A percentile compares a stretch with the other conserved stretches of the same genome.
These are phyloP conservation scores for Alternaria tenuissima DNA, from an alignment of 2,329 filamentous ascomycete species.

Conservation along the genomic window DNA sequence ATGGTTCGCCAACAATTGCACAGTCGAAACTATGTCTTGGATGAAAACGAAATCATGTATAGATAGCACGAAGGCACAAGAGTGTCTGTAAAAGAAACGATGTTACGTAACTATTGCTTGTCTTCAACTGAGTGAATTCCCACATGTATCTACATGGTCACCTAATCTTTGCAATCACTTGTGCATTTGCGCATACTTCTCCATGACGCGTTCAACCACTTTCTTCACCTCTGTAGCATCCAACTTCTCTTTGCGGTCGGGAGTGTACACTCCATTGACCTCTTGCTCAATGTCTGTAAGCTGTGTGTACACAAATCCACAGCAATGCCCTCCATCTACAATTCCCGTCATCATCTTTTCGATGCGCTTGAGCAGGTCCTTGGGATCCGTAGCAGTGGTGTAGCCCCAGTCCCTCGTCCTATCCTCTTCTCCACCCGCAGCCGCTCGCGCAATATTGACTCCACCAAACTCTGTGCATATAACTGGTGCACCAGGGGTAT, in stretches of 20 bases:
- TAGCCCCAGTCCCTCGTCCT: slow-evolving; percentile 69
- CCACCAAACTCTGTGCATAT: slow-evolving; percentile 74
- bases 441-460: slow-evolving; percentile 67
- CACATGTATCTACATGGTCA: background rate
- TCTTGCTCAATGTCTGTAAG: slow-evolving; percentile 71
- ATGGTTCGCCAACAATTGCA: background rate
- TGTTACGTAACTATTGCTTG: background rate
- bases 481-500: slow-evolving; percentile 65
- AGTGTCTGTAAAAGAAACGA: background rate
- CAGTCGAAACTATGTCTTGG: background rate
- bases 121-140: background rate
- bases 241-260: slow-evolving; percentile 67
- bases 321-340: slow-evolving; percentile 64
- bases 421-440: slow-evolving; percentile 43
- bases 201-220: slow-evolving; percentile 60
- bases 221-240: slow-evolving; percentile 64
- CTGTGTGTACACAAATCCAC: slow-evolving; percentile 73
- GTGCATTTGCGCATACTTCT: slow-evolving; percentile 33
- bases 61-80: background rate
- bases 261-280: slow-evolving; percentile 72
- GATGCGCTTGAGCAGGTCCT: slow-evolving; percentile 67
- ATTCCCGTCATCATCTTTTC: slow-evolving; percentile 67
- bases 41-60: background rate
- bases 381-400: slow-evolving; percentile 68
- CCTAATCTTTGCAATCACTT: slow-evolving; percentile 5